phyloP scores from a whole-genome alignment of 345 rosid genomes.

The Rhodamnia argentea region DNA sequence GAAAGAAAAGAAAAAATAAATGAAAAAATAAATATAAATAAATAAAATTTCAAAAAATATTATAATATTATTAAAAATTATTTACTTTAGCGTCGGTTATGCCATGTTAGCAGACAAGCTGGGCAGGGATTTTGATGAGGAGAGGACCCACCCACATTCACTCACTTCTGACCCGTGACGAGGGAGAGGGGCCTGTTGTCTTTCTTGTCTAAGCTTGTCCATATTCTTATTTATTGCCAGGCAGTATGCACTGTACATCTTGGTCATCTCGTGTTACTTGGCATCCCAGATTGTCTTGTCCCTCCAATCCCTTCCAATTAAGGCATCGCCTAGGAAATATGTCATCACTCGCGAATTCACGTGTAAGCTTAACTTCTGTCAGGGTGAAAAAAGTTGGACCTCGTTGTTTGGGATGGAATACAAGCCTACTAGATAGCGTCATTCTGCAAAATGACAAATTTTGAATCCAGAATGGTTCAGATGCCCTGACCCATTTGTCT shows the following conservation, averaged over 20 bases:
- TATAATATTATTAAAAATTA: too few relatives aligned
- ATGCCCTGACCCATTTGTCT: background rate
- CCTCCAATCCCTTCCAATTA: background rate
- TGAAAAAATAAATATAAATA: too few relatives aligned
- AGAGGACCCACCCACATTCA: background rate
- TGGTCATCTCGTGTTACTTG: background rate
- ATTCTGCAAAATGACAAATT: background rate
- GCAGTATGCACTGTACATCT: background rate
- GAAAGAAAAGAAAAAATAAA: too few relatives aligned
- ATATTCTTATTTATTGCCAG: background rate
- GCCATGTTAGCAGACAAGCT: background rate
- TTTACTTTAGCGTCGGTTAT: accelerated
- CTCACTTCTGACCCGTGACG: background rate
- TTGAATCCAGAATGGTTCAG: background rate
- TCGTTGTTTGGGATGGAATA: background rate
- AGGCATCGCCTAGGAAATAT: background rate
- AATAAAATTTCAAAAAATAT: too few relatives aligned
- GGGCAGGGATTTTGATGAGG: background rate
- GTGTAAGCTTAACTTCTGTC: background rate
- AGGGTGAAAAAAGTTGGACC: background rate
- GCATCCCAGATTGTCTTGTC: background rate
- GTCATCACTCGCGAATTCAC: background rate
- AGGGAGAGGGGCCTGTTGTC: background rate
- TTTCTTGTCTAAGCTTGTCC: background rate
- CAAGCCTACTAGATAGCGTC: background rate